Evolutionary conservation across 2,329 filamentous ascomycete genomes (phyloP), one percentile per base, ranked within the genome.

Genomic region (Colletotrichum plurivorum): DNA sequence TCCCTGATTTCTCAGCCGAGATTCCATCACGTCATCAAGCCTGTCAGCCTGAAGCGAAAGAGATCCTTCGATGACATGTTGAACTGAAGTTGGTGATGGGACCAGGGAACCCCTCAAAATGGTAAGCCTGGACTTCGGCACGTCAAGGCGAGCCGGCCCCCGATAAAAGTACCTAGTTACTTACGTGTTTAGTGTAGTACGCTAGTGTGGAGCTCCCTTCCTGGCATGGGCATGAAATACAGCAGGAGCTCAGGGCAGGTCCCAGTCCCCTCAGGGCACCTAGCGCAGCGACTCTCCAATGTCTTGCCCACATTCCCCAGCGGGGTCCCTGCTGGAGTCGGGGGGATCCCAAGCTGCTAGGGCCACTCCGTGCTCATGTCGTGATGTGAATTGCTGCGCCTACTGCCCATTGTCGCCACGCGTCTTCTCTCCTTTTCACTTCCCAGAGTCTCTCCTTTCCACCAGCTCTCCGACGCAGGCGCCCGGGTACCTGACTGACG

Each of bases 361-460:
- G 62, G 48, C 59, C 62, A 31, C 52, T 51, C 55, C 39, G 56
- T 61, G 56, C 43, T 22, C 60, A 57, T 31, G 66, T 69, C 62
- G 55, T 46, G 62, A 69, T 69, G 67, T 69, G 62, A 67, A 67
- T 61, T 61, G 25, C 58, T 16, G 22, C 20, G 39, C 41, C 53
- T 62, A 16, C 49, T 54, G 59, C 59, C 39, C 27, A 41, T 41
- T 58, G 22, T 68, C 57, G 64, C 63, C 67, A 70, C 64, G 63
- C 67, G 63, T 70, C 64, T 59, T 68, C 53, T 68, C 52, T 70
- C 64, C 48, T 68, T 54, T 55, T 45, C 46, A 18, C 39, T 13
- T 39, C 25, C 22, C 48, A 13, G 6, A 12, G 5, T 18, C 41
- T 48, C 15, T 53, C 7, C 20, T 43, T 18, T 15, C 3, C 39